Conservation (phyloP, 2,329 filamentous ascomycete genomes). For the Claviceps spartinae region DNA sequence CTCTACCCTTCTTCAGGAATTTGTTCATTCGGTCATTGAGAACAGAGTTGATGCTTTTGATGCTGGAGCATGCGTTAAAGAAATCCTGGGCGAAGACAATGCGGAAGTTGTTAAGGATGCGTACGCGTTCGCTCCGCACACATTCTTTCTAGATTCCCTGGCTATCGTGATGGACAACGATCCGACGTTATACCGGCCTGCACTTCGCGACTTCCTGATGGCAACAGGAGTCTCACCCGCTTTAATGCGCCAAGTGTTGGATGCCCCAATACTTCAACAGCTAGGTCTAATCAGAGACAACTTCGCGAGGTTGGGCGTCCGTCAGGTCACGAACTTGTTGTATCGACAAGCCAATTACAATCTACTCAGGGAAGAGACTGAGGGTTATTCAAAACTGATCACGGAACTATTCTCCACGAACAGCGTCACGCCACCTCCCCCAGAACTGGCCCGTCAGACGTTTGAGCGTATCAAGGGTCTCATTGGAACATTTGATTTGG, state of each 20-base stretch:
- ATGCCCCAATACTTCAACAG: constrained; percentile 59
- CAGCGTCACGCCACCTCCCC: constrained; percentile 57
- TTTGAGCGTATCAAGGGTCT: constrained; percentile 89
- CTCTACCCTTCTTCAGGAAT: constrained; percentile 68
- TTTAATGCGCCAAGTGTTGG: constrained; percentile 71
- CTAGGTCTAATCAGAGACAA: constrained; percentile 74
- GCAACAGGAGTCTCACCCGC: constrained; percentile 58
- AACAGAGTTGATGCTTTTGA: constrained; percentile 52
- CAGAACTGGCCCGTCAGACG: constrained; percentile 66
- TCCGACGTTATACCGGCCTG: constrained; percentile 31
- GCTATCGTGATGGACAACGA: constrained; percentile 67
- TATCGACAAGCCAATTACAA: constrained; percentile 98
- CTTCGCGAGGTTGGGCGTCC: constrained; percentile 70
- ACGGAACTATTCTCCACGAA: constrained; percentile 91
- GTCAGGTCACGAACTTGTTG: constrained; percentile 81
- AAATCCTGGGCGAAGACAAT: constrained; percentile 51
- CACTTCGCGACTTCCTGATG: constrained; percentile 54
- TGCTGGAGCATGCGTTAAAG: constrained; percentile 58
- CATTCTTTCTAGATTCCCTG: constrained; percentile 70
- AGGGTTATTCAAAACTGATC: constrained; percentile 91
- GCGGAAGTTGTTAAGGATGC: constrained; percentile 35
- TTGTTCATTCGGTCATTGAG: constrained; percentile 63
- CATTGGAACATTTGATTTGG: constrained; percentile 92
- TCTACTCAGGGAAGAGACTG: constrained; percentile 82
- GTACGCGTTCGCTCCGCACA: constrained; percentile 45